These are phyloP conservation scores for Amanita subjunquillea DNA, from an alignment of 768 basidiomycete species.

Conservation along the genomic window DNA sequence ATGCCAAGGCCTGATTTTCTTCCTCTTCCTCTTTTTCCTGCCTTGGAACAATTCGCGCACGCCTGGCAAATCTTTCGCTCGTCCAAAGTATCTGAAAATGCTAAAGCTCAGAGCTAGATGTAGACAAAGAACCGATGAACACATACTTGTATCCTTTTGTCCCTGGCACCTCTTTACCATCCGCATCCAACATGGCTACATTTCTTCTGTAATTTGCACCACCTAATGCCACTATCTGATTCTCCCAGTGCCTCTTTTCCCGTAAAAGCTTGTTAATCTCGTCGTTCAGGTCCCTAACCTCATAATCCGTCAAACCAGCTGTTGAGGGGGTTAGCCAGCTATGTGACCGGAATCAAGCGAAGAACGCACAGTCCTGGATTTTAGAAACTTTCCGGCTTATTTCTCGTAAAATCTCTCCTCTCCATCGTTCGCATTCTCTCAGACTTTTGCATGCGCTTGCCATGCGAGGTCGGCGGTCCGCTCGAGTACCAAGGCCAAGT, in stretches of 20 bases:
- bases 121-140: neutral
- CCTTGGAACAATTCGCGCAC: slow-evolving; percentile 91
- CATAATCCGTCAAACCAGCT: slow-evolving; percentile 94
- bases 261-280: slow-evolving; percentile 94
- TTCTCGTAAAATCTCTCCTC: slow-evolving; percentile 90
- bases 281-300: slow-evolving; percentile 92
- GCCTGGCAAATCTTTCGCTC: slow-evolving; percentile 92
- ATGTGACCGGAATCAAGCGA: neutral
- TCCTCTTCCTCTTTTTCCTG: slow-evolving; percentile 82
- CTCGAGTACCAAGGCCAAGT: slow-evolving; percentile 80
- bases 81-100: slow-evolving; percentile 77
- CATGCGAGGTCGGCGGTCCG: slow-evolving; percentile 84
- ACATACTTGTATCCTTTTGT: slow-evolving; percentile 95
- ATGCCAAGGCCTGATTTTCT: slow-evolving; percentile 65
- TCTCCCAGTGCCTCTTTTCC: slow-evolving; percentile 97
- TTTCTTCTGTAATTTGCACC: slow-evolving; percentile 95
- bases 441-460: slow-evolving; percentile 87
- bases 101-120: neutral
- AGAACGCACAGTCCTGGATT: slow-evolving; percentile 81
- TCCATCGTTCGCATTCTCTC: slow-evolving; percentile 90
- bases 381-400: slow-evolving; percentile 96
- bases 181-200: slow-evolving; percentile 88
- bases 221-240: slow-evolving; percentile 91
- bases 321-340: slow-evolving; percentile 4
- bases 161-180: slow-evolving; percentile 92